Percentiles rank a stretch among this genome's conserved stretches.
Evolutionary conservation across 306 rosid genomes (phyloP).

Genomic region (Pachyrhizus erosus): DNA sequence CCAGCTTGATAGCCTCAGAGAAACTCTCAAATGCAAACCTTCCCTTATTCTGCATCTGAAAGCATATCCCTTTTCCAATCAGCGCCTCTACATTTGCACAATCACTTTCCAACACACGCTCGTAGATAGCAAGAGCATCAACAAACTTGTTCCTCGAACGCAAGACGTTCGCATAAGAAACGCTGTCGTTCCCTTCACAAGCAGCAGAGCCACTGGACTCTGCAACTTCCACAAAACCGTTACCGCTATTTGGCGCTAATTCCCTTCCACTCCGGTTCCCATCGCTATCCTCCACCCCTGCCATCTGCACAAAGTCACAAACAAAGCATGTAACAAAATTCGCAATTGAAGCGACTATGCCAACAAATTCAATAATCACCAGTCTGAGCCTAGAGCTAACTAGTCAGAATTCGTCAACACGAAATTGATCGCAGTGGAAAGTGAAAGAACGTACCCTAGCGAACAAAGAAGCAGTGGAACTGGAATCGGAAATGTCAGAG

Average conservation of each 20-base stretch:
- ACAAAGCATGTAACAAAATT: not conserved
- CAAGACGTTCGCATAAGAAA: constrained; percentile 72
- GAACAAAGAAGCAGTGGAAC: not conserved
- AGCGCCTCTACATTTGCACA: constrained; percentile 70
- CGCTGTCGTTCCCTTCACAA: constrained; percentile 63
- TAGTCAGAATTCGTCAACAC: constrained; percentile 4
- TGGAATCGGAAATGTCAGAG: not conserved
- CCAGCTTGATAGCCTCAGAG: constrained; percentile 72
- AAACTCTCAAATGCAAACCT: constrained; percentile 77
- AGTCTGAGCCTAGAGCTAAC: not conserved
- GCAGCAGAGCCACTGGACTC: constrained; percentile 40
- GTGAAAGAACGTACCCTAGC: constrained; percentile 25
- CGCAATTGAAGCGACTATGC: not conserved
- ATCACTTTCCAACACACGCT: constrained; percentile 67
- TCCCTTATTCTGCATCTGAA: constrained; percentile 86
- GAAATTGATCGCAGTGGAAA: not conserved
- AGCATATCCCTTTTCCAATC: constrained; percentile 86
- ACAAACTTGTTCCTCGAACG: constrained; percentile 86
- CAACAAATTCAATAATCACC: not conserved
- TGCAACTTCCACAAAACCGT: constrained; percentile 68
- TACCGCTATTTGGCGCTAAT: constrained; percentile 43
- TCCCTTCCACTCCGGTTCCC: constrained; percentile 57
- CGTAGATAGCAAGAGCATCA: constrained; percentile 76
- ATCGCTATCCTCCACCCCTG: constrained; percentile 56
- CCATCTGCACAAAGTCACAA: constrained; percentile 51